Conservation (phyloP, 1,139 yeast genomes). For the Blastobotrys niveus region DNA sequence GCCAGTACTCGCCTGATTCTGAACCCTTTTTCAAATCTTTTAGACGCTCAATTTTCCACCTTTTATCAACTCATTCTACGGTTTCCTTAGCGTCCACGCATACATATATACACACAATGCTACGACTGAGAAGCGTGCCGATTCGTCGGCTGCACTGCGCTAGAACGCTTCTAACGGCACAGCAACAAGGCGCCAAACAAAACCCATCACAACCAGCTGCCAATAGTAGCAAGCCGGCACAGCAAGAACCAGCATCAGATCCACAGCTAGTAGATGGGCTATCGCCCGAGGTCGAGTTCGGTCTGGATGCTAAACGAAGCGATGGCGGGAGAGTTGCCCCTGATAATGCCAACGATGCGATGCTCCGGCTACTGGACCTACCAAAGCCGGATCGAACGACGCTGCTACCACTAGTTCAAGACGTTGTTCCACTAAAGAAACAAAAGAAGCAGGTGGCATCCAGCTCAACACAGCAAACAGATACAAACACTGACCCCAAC, state of each 20-base stretch:
- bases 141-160: slow-evolving; percentile 5
- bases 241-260: not conserved
- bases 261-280: not conserved
- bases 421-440: not conserved
- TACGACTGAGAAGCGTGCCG: not conserved
- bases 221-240: not conserved
- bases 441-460: not conserved
- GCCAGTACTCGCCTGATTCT: too few species aligned
- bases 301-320: not conserved
- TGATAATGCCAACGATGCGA: not conserved
- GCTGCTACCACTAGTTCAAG: slow-evolving; percentile 13
- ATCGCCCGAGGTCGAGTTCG: slow-evolving; percentile 8
- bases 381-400: slow-evolving; percentile 12
- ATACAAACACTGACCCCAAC: not conserved
- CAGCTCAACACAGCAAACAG: not conserved
- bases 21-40: not conserved
- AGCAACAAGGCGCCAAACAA: not conserved
- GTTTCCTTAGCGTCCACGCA: not conserved
- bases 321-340: slow-evolving; percentile 9
- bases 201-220: not conserved
- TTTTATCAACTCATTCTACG: not conserved
- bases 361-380: slow-evolving; percentile 10
- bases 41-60: not conserved
- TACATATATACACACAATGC: slow-evolving; percentile 1
- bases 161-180: not conserved